These are phyloP conservation scores for Arachis hypogaea DNA, from an alignment of 306 rosid species.

Conservation along the genomic window DNA sequence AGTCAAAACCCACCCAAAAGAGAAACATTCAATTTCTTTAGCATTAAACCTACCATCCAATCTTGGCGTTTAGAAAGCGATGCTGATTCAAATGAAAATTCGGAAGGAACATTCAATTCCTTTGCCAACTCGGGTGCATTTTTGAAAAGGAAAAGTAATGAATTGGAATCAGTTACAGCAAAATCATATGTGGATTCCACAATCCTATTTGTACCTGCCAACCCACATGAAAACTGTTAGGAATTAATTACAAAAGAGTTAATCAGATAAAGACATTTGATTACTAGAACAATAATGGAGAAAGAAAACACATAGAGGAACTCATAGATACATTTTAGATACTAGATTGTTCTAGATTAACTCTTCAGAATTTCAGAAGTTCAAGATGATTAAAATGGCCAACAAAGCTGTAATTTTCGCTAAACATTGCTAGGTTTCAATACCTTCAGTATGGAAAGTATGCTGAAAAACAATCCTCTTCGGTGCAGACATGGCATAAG, in stretches of 20 bases:
- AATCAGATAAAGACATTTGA: background rate
- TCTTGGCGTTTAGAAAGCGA: slow-evolving; percentile 57
- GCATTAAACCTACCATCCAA: slow-evolving; percentile 69
- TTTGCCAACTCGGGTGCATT: slow-evolving; percentile 85
- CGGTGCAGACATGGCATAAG: slow-evolving; percentile 81
- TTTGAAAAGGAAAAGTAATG: slow-evolving; percentile 77
- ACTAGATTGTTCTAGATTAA: slow-evolving; percentile 23
- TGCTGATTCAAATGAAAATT: slow-evolving; percentile 69
- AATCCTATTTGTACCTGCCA: slow-evolving; percentile 71
- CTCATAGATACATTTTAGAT: slow-evolving; percentile 11
- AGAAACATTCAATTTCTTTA: slow-evolving; percentile 23
- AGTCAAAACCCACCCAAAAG: background rate
- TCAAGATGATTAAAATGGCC: slow-evolving; percentile 27
- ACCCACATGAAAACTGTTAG: slow-evolving; percentile 33
- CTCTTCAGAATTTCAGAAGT: background rate
- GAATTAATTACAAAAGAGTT: background rate
- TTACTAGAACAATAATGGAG: slow-evolving; percentile 19
- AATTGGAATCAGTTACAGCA: slow-evolving; percentile 93
- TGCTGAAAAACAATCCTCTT: slow-evolving; percentile 89
- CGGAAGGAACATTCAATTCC: slow-evolving; percentile 64
- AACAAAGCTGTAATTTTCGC: slow-evolving; percentile 30
- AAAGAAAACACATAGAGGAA: slow-evolving; percentile 13
- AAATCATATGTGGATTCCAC: slow-evolving; percentile 81
- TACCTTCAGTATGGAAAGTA: slow-evolving; percentile 79
- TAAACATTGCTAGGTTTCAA: slow-evolving; percentile 31